Conservation (phyloP, 148 eudicot genomes). For the Limonium bicolor region DNA sequence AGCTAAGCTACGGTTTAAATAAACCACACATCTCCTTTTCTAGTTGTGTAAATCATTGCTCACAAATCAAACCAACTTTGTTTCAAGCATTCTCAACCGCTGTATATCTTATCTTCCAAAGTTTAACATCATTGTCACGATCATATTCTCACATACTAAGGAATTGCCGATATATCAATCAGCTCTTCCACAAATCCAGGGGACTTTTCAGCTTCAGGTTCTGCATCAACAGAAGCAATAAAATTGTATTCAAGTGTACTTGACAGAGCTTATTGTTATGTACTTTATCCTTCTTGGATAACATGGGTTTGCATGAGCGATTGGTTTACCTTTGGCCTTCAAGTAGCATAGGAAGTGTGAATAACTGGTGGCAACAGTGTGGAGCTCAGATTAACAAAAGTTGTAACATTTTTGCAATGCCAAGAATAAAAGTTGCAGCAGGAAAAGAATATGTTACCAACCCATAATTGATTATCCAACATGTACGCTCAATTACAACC, state of each 20-base stretch:
- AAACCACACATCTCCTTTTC: too few species aligned
- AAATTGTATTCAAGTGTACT: too few species aligned
- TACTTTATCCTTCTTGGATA: not conserved
- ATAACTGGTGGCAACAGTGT: constrained; percentile 74
- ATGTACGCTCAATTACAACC: too few species aligned
- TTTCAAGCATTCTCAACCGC: too few species aligned
- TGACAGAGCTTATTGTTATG: too few species aligned
- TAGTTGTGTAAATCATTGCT: too few species aligned
- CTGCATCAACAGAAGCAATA: constrained; percentile 20
- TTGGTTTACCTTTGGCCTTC: constrained; percentile 17
- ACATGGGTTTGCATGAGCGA: too few species aligned
- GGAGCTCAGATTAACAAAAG: constrained; percentile 57
- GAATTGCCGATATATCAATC: constrained; percentile 51
- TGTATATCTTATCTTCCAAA: constrained; percentile 65
- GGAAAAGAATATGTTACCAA: too few species aligned
- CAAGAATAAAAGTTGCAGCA: constrained; percentile 61
- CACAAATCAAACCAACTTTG: too few species aligned
- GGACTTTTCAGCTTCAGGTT: constrained; percentile 12
- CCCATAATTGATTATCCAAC: too few species aligned
- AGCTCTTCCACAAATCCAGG: constrained; percentile 37
- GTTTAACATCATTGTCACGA: constrained; percentile 63
- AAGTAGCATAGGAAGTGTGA: constrained; percentile 54
- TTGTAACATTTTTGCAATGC: constrained; percentile 87
- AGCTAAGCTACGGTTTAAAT: too few species aligned
- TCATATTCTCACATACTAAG: constrained; percentile 56